A percentile compares a stretch with the other conserved stretches of the same genome.
Evolutionary conservation across 2,329 filamentous ascomycete genomes (phyloP).

Genomic region (Fusarium buharicum): DNA sequence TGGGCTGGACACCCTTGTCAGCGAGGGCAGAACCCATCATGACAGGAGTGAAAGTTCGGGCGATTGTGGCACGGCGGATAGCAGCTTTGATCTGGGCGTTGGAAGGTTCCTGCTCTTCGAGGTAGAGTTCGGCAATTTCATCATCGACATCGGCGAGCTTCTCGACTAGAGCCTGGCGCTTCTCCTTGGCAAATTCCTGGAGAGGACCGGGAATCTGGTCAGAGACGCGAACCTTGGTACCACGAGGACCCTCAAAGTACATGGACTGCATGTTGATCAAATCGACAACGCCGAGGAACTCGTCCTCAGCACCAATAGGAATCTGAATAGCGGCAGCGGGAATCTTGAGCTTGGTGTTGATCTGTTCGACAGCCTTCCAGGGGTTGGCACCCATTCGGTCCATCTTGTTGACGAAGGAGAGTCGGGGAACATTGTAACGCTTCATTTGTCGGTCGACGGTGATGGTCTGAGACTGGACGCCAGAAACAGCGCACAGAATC

Average conservation of each 20-base stretch:
- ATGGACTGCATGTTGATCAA: constrained; percentile 91
- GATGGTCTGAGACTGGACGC: constrained; percentile 97
- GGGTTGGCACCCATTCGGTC: constrained; percentile 98
- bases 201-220: constrained; percentile 88
- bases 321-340: constrained; percentile 93
- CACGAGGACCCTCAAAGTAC: constrained; percentile 87
- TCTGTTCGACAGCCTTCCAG: constrained; percentile 97
- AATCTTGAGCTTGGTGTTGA: constrained; percentile 95
- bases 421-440: constrained; percentile 93
- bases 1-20: constrained; percentile 94
- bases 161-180: constrained; percentile 87
- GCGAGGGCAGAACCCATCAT: constrained; percentile 96
- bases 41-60: constrained; percentile 90
- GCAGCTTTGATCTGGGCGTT: constrained; percentile 88
- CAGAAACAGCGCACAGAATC: constrained; percentile 97
- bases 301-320: constrained; percentile 91
- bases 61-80: constrained; percentile 89
- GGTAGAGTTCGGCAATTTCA: constrained; percentile 93
- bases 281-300: constrained; percentile 92
- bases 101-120: constrained; percentile 86
- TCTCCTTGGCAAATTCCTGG: constrained; percentile 79
- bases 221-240: constrained; percentile 78
- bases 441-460: constrained; percentile 99
- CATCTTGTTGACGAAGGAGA: constrained; percentile 99
- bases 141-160: constrained; percentile 97